Percentiles rank a stretch among this genome's conserved stretches.
Evolutionary conservation across 306 rosid species (phyloP).

Genomic region (Prunus padus): DNA sequence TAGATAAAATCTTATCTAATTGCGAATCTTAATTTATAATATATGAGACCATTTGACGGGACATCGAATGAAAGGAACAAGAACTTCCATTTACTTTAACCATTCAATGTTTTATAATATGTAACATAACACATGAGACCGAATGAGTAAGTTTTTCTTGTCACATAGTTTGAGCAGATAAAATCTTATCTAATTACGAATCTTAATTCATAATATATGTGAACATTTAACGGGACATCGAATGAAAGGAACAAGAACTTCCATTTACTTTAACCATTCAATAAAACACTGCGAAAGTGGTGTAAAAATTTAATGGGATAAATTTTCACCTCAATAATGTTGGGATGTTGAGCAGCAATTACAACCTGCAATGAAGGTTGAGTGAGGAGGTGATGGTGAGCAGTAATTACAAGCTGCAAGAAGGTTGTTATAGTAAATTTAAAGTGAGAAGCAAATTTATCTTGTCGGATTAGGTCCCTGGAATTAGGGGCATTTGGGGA

Average conservation of each 20-base stretch:
- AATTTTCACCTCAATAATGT: neutral
- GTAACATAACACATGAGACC: too few species aligned
- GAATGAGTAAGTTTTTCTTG: too few species aligned
- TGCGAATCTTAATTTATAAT: too few species aligned
- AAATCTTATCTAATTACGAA: too few species aligned
- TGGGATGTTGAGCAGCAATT: neutral
- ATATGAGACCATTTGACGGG: too few species aligned
- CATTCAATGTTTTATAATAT: too few species aligned
- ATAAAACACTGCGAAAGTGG: neutral
- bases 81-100: neutral
- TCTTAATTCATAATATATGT: too few species aligned
- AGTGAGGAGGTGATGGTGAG: too few species aligned
- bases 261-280: neutral
- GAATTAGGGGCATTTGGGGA: slow-evolving; percentile 5
- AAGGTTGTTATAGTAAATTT: neutral
- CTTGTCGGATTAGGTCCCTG: neutral
- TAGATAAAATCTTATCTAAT: too few species aligned
- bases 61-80: neutral
- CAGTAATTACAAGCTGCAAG: neutral
- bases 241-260: neutral
- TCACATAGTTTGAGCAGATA: too few species aligned
- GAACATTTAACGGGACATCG: too few species aligned
- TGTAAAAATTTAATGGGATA: neutral
- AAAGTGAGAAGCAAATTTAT: neutral
- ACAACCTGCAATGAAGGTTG: neutral